Conservation (phyloP, 169 alveolate genomes). For the Plasmodium inui region DNA sequence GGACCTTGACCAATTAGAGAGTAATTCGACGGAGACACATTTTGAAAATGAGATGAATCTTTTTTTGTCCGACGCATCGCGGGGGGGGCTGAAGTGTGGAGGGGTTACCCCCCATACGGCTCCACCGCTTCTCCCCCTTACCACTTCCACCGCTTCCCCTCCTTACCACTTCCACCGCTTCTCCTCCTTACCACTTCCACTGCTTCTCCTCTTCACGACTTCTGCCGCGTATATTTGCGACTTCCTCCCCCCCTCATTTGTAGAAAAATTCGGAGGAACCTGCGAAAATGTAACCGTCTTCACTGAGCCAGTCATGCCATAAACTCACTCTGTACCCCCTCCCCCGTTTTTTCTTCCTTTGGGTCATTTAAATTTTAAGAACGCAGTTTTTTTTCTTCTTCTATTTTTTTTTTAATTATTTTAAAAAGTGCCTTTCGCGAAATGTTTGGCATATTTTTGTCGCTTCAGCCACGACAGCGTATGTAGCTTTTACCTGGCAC, state of each 20-base stretch:
- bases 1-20: constrained; percentile 37
- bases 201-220: background rate
- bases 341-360: background rate
- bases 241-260: background rate
- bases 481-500: background rate
- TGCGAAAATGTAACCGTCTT: constrained; percentile 38
- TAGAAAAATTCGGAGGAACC: constrained; percentile 60
- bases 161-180: background rate
- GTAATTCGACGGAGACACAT: background rate
- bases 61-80: background rate
- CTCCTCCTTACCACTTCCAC: background rate
- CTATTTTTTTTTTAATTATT: background rate
- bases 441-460: background rate
- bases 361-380: background rate
- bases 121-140: background rate
- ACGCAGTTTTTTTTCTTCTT: background rate
- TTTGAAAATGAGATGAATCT: background rate
- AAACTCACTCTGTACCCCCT: background rate
- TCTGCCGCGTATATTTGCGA: background rate
- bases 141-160: background rate
- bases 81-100: background rate
- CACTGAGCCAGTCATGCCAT: constrained; percentile 39
- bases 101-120: background rate
- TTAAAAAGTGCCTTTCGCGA: background rate
- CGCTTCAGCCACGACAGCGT: background rate